phyloP scores from a whole-genome alignment of 768 basidiomycete genomes.

The Leccinum uliginosum region DNA sequence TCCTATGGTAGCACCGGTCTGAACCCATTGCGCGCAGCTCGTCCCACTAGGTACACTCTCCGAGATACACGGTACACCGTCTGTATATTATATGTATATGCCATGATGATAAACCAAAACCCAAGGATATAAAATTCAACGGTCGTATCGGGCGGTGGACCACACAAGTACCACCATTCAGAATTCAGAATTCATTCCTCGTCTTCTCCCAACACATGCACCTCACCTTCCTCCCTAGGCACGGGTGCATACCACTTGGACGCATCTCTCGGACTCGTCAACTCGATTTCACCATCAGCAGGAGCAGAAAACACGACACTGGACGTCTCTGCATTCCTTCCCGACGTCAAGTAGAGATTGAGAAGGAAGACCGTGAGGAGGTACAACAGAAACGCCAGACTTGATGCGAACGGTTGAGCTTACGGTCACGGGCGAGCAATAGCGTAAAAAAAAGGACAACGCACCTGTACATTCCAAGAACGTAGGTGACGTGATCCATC shows the following conservation, averaged over 20 bases:
- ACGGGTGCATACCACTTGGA: slow-evolving; percentile 68
- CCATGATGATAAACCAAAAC: background rate
- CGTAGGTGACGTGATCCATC: slow-evolving; percentile 92
- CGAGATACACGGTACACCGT: too few relatives aligned
- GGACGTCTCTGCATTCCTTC: slow-evolving; percentile 44
- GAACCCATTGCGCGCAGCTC: slow-evolving; percentile 37
- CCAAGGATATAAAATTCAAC: background rate
- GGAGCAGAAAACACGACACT: slow-evolving; percentile 22
- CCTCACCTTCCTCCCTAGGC: slow-evolving; percentile 35
- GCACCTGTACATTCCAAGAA: slow-evolving; percentile 79
- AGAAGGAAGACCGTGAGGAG: slow-evolving; percentile 67
- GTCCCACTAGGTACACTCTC: too few relatives aligned
- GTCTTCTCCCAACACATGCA: slow-evolving; percentile 51
- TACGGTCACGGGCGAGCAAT: background rate
- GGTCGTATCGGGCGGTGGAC: too few relatives aligned
- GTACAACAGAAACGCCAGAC: slow-evolving; percentile 72
- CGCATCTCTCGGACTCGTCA: slow-evolving; percentile 29
- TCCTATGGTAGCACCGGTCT: slow-evolving; percentile 39
- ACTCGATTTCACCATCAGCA: slow-evolving; percentile 38
- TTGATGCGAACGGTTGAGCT: slow-evolving; percentile 7
- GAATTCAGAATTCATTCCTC: too few relatives aligned
- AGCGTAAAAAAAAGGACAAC: slow-evolving; percentile 13
- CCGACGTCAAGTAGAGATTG: slow-evolving; percentile 61
- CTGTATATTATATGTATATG: too few relatives aligned
- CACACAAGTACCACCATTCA: too few relatives aligned